A percentile compares a stretch with the other conserved stretches of the same genome.
Evolutionary conservation across 2,329 filamentous ascomycete genomes (phyloP).

Genomic region (Periconia digitata): DNA sequence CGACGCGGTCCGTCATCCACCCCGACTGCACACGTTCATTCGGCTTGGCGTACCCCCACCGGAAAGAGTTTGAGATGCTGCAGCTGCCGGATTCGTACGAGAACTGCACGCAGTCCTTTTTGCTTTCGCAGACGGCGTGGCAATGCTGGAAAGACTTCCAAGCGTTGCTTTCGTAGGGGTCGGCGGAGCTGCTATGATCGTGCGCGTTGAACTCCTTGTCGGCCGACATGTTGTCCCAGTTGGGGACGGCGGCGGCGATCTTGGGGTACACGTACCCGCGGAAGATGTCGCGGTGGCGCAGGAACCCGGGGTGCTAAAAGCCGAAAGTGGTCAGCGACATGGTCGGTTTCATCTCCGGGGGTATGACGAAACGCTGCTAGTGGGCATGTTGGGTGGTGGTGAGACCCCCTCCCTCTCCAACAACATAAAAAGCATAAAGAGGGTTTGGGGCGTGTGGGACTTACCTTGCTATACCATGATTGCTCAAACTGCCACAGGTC

Average conservation of each 20-base stretch:
- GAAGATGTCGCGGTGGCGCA: constrained; percentile 43
- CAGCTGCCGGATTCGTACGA: constrained; percentile 37
- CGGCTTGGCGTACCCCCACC: constrained; percentile 34
- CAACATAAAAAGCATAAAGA: no score
- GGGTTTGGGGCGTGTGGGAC: constrained; percentile 5
- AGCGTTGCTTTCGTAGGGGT: constrained; percentile 32
- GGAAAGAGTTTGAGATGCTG: constrained; percentile 30
- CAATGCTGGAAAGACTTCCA: constrained; percentile 42
- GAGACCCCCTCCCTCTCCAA: no score
- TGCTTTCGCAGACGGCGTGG: constrained; percentile 35
- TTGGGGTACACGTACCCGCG: constrained; percentile 35
- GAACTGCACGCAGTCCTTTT: constrained; percentile 37
- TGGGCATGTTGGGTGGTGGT: neutral
- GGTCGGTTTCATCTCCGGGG: neutral
- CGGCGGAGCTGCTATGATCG: constrained; percentile 22
- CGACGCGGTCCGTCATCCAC: constrained; percentile 41
- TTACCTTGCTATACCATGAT: constrained; percentile 38
- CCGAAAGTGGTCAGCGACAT: constrained; percentile 12
- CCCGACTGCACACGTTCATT: constrained; percentile 30
- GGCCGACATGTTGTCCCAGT: constrained; percentile 42
- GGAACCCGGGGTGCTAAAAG: constrained; percentile 29
- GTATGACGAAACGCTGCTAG: neutral
- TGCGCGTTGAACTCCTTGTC: constrained; percentile 41
- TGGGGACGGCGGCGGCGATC: constrained; percentile 20
- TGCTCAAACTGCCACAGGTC: constrained; percentile 45